phyloP scores from a whole-genome alignment of 208 protist genomes.

The Trypanosoma scelopori region DNA sequence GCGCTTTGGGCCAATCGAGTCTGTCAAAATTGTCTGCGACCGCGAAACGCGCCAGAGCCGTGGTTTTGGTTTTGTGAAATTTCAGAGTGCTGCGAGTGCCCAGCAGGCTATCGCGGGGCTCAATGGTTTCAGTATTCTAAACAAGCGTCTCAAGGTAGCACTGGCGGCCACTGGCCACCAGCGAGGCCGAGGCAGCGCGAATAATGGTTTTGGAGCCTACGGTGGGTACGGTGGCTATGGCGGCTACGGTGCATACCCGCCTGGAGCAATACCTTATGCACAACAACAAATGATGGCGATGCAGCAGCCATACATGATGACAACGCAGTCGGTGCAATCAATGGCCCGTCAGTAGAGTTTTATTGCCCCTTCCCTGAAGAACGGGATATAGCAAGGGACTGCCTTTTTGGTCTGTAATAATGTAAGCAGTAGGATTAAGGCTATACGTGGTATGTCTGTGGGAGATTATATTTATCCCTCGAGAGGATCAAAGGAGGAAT shows the following conservation, averaged over 20 bases:
- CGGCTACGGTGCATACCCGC: constrained; percentile 49
- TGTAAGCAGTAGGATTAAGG: too few species aligned
- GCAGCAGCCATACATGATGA: constrained; percentile 32
- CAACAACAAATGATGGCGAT: constrained; percentile 76
- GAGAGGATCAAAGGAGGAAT: too few species aligned
- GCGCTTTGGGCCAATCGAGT: constrained; percentile 82
- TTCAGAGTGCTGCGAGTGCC: constrained; percentile 63
- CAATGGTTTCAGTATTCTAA: constrained; percentile 86
- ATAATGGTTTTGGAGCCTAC: constrained; percentile 31
- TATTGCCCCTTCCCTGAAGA: too few species aligned
- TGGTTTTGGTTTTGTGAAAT: constrained; percentile 92
- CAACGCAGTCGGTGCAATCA: too few species aligned
- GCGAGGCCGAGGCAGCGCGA: constrained; percentile 39
- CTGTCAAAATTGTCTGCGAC: constrained; percentile 89
- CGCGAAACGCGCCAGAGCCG: constrained; percentile 81
- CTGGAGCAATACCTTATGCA: constrained; percentile 56
- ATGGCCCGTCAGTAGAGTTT: too few species aligned
- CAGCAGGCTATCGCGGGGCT: constrained; percentile 76
- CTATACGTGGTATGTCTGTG: too few species aligned
- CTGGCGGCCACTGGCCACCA: constrained; percentile 75
- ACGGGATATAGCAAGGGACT: too few species aligned
- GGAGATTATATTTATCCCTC: too few species aligned
- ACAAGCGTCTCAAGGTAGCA: constrained; percentile 90
- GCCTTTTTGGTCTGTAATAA: too few species aligned
- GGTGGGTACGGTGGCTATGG: constrained; percentile 53